Evolutionary conservation across 345 rosid genomes (phyloP), one percentile per base, ranked within the genome.

Genomic region (Excoecaria cochinchinensis): DNA sequence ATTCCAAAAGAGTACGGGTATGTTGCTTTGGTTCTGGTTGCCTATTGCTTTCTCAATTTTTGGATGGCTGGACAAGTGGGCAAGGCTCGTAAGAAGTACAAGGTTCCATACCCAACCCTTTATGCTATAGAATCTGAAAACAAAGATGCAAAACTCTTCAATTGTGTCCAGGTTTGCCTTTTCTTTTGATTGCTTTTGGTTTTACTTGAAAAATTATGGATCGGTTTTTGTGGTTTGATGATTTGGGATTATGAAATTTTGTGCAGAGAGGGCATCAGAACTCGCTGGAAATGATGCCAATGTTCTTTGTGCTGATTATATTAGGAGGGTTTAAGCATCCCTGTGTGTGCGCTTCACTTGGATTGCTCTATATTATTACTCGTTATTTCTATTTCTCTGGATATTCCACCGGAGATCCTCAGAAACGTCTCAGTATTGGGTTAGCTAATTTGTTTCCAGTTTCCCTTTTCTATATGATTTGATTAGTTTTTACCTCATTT

Each of bases 251-350:
- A 31, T 31, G 21, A 39, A n/a, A 57, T 0, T 71, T 17, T 46
- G 42, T 47, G 82, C 89, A 88, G 92, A 90, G 98, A 88, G 98
- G 98, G 47, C 98, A 94, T 70, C 98, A 94, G 84, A 92, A 92
- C 78, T 92, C 98, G 52, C 83, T 94, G 77, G 98, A 92, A 79
- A 19, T 82, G 83, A 86, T 94, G 96, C 97, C 98, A 0, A 31
- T 85, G 83, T 94, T 86, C 87, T 92, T 92, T 82, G 42, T 85
- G 77, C 60, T 90, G 76, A 88, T 91, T 95, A 70, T 88, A 0
- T 69, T 95, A 58, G 99, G 97, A 72, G 97, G 97, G 62, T 68
- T 95, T 58, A 84, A 82, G 77, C 97, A 95, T 80, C 99, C 99
- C 46, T 84, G 87, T 48, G 31, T 81, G 38, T 85, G 79, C 74